These are phyloP conservation scores for Hyphopichia buzzinii DNA, from an alignment of 1,139 yeast species.

Conservation along the genomic window DNA sequence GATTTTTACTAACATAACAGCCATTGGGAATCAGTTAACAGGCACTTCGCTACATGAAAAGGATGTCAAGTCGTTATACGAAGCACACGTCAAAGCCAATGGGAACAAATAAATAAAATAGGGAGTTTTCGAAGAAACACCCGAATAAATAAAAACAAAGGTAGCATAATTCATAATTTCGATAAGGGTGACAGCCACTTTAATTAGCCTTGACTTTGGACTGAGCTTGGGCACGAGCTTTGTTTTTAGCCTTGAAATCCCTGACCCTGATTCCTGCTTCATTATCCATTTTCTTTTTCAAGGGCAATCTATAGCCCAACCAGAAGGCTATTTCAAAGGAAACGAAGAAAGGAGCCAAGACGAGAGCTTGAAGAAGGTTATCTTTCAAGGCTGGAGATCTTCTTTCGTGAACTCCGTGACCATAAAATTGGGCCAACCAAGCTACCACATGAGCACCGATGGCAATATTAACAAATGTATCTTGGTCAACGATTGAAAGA, in stretches of 20 bases:
- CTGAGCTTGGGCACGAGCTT: no score
- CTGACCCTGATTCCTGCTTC: slow-evolving; percentile 41
- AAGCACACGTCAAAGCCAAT: no score
- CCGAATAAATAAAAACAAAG: no score
- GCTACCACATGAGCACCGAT: slow-evolving; percentile 45
- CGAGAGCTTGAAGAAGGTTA: slow-evolving; percentile 78
- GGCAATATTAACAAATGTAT: slow-evolving; percentile 28
- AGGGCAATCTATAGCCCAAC: slow-evolving; percentile 57
- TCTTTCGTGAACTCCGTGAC: slow-evolving; percentile 80
- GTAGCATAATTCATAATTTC: no score
- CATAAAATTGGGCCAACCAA: slow-evolving; percentile 89
- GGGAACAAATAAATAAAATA: no score
- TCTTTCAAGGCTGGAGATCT: slow-evolving; percentile 88
- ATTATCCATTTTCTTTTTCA: slow-evolving; percentile 55
- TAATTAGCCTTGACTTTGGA: no score
- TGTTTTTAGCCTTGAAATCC: slow-evolving; percentile 18
- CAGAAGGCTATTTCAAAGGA: slow-evolving; percentile 71
- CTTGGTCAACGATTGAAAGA: slow-evolving; percentile 18
- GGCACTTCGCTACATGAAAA: slow-evolving; percentile 60
- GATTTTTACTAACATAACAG: slow-evolving; percentile 12
- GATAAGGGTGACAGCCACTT: no score
- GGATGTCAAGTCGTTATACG: slow-evolving; percentile 47
- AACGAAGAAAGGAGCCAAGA: slow-evolving; percentile 89
- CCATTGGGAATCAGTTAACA: slow-evolving; percentile 78
- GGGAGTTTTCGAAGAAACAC: no score